These are phyloP conservation scores for Sporothrix protearum DNA, from an alignment of 2,329 filamentous ascomycete genomes.

Conservation along the genomic window DNA sequence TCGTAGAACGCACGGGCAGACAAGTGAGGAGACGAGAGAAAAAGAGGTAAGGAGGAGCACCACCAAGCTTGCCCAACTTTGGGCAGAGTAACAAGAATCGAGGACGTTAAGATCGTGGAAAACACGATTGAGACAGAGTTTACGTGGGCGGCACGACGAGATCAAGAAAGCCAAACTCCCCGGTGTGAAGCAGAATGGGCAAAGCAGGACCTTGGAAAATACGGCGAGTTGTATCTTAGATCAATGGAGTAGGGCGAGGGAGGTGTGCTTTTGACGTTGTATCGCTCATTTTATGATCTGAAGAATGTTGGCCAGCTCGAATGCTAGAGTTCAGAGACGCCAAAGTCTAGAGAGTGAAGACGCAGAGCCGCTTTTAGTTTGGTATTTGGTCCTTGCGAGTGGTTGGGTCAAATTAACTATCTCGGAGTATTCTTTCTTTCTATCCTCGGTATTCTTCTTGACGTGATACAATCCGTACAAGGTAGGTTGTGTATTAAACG, in stretches of 20 bases:
- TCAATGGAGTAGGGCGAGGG: not conserved
- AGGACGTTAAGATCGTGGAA: not conserved
- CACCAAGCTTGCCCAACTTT: not conserved
- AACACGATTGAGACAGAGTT: not conserved
- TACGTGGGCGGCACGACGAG: not conserved
- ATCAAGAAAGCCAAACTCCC: not conserved
- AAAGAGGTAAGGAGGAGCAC: not conserved
- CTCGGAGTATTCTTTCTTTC: not conserved
- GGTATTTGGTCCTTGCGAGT: too few species aligned
- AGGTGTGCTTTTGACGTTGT: not conserved
- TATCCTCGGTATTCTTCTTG: not conserved
- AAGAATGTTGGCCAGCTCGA: not conserved
- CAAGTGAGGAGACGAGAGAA: not conserved
- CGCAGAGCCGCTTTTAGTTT: too few species aligned
- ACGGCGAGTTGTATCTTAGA: not conserved
- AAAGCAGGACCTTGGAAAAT: not conserved
- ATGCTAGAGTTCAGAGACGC: not conserved
- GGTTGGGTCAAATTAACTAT: not conserved
- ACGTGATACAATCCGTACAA: not conserved
- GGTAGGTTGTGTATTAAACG: too few species aligned
- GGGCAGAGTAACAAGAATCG: not conserved
- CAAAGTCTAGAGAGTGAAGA: not conserved
- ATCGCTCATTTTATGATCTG: not conserved
- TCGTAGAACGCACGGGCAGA: not conserved
- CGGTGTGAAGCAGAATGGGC: not conserved